Percentiles rank a stretch among this genome's conserved stretches.
Evolutionary conservation across 176 grass and related monocot genomes (phyloP).

Genomic region (Eremochloa ophiuroides): DNA sequence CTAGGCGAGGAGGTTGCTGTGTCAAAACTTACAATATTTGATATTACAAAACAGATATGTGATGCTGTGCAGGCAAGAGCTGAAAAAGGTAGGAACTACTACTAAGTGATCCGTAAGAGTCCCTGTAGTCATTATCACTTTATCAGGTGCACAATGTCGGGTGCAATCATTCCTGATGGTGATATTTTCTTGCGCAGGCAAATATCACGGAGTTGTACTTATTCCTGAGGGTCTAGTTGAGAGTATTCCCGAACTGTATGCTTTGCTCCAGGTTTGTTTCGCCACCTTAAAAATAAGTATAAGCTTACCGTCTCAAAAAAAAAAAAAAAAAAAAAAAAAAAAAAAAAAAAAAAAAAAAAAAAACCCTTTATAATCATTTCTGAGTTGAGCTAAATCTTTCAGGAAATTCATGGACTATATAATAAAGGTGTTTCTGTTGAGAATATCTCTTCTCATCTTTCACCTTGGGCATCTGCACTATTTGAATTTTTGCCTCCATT

Average conservation of each 20-base stretch:
- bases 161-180: background rate
- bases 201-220: slow-evolving; percentile 85
- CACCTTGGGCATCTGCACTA: slow-evolving; percentile 95
- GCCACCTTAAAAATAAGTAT: background rate
- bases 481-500: slow-evolving; percentile 96
- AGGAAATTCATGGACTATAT: slow-evolving; percentile 96
- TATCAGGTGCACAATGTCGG: background rate
- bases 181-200: slow-evolving; percentile 47
- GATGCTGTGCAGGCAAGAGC: slow-evolving; percentile 85
- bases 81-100: slow-evolving; percentile 49
- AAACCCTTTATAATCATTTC: no score
- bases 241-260: slow-evolving; percentile 95
- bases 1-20: slow-evolving; percentile 90
- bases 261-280: slow-evolving; percentile 76
- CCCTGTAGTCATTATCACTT: background rate
- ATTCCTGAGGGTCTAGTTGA: slow-evolving; percentile 99
- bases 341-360: no score
- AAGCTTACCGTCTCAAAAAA: no score
- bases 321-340: no score
- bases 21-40: slow-evolving; percentile 97
- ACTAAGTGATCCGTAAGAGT: background rate
- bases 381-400: slow-evolving; percentile 19
- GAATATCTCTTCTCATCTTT: slow-evolving; percentile 93
- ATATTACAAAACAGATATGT: slow-evolving; percentile 95
- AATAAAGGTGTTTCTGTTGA: slow-evolving; percentile 78